A percentile compares a stretch with the other conserved stretches of the same genome.
Evolutionary conservation across 345 rosid species (phyloP).

Genomic region (Linum lewisii): DNA sequence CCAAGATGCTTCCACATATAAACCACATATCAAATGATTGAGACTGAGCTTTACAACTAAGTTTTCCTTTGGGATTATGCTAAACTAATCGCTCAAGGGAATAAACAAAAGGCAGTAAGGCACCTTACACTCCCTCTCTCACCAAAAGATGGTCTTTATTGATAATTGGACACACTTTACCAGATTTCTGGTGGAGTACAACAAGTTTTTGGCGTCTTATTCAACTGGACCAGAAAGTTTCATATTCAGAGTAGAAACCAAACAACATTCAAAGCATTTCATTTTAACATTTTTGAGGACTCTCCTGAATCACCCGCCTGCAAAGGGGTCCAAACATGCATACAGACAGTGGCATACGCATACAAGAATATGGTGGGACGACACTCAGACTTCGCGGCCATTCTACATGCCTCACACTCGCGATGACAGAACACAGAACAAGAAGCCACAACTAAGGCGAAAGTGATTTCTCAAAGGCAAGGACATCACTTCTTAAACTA

Average conservation of each 20-base stretch:
- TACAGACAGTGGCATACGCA: not conserved
- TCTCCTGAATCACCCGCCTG: not conserved
- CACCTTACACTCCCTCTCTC: slow-evolving; percentile 15
- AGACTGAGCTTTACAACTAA: slow-evolving; percentile 13
- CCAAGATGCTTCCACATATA: slow-evolving; percentile 10
- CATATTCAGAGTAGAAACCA: not conserved
- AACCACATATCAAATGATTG: slow-evolving; percentile 25
- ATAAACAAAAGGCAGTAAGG: slow-evolving; percentile 8
- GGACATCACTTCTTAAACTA: slow-evolving; percentile 7
- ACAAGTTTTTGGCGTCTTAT: slow-evolving; percentile 20
- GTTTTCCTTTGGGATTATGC: slow-evolving; percentile 13
- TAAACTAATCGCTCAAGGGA: slow-evolving; percentile 18
- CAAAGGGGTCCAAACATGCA: slow-evolving; percentile 1
- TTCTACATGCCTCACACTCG: slow-evolving; percentile 1
- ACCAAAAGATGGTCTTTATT: slow-evolving; percentile 3
- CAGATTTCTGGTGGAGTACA: slow-evolving; percentile 24
- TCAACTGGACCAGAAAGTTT: slow-evolving; percentile 19
- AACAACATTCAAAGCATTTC: not conserved
- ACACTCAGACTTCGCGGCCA: not conserved
- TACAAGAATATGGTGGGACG: not conserved
- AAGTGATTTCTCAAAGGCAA: slow-evolving; percentile 3
- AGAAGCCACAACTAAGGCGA: slow-evolving; percentile 3
- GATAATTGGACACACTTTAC: slow-evolving; percentile 13
- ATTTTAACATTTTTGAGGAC: slow-evolving; percentile 1
- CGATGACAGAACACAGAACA: slow-evolving; percentile 1